phyloP scores from a whole-genome alignment of 805 yeast species.

The Barnettozyma siamensis region DNA sequence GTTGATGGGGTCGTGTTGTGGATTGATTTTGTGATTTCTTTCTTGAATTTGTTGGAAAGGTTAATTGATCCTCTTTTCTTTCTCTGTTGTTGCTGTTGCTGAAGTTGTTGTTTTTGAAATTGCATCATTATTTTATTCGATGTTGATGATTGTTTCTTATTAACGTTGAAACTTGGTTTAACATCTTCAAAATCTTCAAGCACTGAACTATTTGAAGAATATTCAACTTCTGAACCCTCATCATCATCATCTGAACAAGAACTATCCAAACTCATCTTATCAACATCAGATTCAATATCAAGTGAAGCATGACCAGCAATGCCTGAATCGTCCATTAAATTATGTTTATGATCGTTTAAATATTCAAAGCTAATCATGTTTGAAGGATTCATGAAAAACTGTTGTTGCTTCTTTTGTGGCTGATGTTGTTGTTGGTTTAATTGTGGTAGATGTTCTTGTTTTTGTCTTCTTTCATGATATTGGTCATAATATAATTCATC shows the following conservation, averaged over 20 bases:
- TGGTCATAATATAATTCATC: slow-evolving; percentile 6
- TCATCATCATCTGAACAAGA: slow-evolving; percentile 31
- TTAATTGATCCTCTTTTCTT: slow-evolving; percentile 1
- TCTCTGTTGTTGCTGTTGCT: neutral
- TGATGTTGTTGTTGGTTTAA: neutral
- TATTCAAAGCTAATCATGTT: neutral
- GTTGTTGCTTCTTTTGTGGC: neutral
- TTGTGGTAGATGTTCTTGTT: too few relatives aligned
- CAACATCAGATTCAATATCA: slow-evolving; percentile 37
- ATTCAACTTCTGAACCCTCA: slow-evolving; percentile 8
- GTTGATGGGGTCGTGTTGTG: too few relatives aligned
- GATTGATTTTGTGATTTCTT: neutral
- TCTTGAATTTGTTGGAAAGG: neutral
- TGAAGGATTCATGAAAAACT: too few relatives aligned
- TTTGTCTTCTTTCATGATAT: neutral
- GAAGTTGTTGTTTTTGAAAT: slow-evolving; percentile 1
- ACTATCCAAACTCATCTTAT: slow-evolving; percentile 33
- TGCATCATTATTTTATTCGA: too few relatives aligned
- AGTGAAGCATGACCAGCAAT: slow-evolving; percentile 1
- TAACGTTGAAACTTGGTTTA: slow-evolving; percentile 6
- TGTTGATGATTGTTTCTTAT: neutral
- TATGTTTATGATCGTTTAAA: neutral
- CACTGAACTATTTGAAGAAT: slow-evolving; percentile 27
- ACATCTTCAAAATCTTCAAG: slow-evolving; percentile 21
- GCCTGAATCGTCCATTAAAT: slow-evolving; percentile 13